A percentile compares a stretch with the other conserved stretches of the same genome.
Conservation (phyloP, 257 asterid species). For the Schizonepeta tenuifolia region DNA sequence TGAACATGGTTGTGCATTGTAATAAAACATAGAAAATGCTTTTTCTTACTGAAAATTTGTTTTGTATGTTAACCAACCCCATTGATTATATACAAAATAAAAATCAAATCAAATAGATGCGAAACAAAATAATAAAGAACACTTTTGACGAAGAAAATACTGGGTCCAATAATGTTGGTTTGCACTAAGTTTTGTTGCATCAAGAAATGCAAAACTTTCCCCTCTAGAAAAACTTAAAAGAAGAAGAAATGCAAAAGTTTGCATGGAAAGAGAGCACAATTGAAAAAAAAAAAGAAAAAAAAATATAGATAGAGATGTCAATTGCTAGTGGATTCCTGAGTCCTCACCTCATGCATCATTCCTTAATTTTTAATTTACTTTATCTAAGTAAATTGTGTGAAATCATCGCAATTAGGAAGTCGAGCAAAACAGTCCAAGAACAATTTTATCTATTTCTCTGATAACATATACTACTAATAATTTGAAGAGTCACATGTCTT, state of each 20-base stretch:
- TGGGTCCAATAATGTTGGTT: too few relatives aligned
- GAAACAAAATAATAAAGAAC: too few relatives aligned
- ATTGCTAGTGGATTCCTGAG: neutral
- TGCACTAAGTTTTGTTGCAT: too few relatives aligned
- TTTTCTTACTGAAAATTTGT: too few relatives aligned
- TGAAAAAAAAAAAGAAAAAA: neutral
- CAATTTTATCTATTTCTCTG: neutral
- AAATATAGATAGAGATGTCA: neutral
- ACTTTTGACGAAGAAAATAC: too few relatives aligned
- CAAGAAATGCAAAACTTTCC: too few relatives aligned
- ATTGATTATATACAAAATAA: too few relatives aligned
- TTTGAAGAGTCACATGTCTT: conserved; percentile 9
- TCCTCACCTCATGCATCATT: neutral
- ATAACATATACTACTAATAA: neutral
- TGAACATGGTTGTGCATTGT: too few relatives aligned
- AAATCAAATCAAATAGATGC: too few relatives aligned
- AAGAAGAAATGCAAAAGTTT: neutral
- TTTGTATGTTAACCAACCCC: too few relatives aligned
- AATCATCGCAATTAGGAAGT: neutral
- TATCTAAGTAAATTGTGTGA: neutral
- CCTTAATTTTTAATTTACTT: neutral
- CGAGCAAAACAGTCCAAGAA: neutral
- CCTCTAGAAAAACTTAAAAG: too few relatives aligned
- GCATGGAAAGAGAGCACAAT: neutral
- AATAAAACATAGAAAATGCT: too few relatives aligned